Evolutionary conservation across 2,329 filamentous ascomycete species (phyloP), one percentile per base, ranked within the genome.

Genomic region (Aspergillus brunneoviolaceus): DNA sequence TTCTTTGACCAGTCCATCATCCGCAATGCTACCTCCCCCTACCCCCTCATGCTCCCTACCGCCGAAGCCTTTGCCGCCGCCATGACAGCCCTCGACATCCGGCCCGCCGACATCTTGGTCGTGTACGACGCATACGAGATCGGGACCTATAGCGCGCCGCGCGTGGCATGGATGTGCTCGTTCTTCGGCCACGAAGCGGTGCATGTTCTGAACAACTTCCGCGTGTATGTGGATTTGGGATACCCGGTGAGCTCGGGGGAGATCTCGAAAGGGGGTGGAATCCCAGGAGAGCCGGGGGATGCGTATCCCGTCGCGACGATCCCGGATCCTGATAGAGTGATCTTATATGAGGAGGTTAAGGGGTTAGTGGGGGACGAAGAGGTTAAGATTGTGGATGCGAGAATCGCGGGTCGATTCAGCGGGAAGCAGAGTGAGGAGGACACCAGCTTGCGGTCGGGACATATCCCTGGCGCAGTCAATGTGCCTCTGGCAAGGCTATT

Each of bases 131-230:
- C 69, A 2, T 56, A 66, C 1, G 70, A 72, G 7, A 60, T 68
- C 2, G 71, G 69, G 4, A 63, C 72, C 6, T 72, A 74, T 51
- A 68, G 61, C 6, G 67, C 71, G 0, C 71, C 71, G 19, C 67
- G 71, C 2, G 69, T 70, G 2, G 71, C 70, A 9, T 74, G 69
- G 67, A 68, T 59, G 5, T 74, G 60, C 48, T 64, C 61, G 4
- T 55, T 68, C 29, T 74, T 72, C 25, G 69, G 71, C 0, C 71
- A 73, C 50, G 14, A 35, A 3, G 51, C 56, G 5, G 70, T 72
- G 12, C 66, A 73, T 21, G 69, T 74, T 4, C 31, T 74, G 60
- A 73, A 74, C 14, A 74, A 67, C 29, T 71, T 74, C n/a, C 63
- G 67, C 1, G 47, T 39, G 1, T 74, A 73, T 27, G 58, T 67